Evolutionary conservation across 1,139 yeast species (phyloP).

Genomic region (Geotrichum histeridarum): DNA sequence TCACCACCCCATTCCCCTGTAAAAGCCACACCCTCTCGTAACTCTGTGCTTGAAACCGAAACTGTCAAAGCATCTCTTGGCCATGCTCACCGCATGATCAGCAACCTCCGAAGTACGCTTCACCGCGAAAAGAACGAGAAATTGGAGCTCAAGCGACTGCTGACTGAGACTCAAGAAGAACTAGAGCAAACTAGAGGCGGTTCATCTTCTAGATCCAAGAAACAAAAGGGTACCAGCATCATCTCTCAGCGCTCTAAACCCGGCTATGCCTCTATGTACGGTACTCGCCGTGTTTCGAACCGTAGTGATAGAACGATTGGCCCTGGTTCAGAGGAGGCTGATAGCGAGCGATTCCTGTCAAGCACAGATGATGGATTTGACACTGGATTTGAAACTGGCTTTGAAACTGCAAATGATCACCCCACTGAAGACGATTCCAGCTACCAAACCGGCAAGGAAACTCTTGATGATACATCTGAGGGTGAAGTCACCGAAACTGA

Average conservation of each 20-base stretch:
- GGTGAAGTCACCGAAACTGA: slow-evolving; percentile 23
- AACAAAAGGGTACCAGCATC: slow-evolving; percentile 3
- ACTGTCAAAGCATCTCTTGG: slow-evolving; percentile 60
- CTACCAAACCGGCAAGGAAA: slow-evolving; percentile 34
- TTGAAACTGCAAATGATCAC: slow-evolving; percentile 32
- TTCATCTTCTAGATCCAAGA: slow-evolving; percentile 7
- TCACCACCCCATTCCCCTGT: slow-evolving; percentile 44
- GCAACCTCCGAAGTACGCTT: slow-evolving; percentile 29
- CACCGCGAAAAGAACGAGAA: slow-evolving; percentile 38
- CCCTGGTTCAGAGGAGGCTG: background rate
- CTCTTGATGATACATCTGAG: slow-evolving; percentile 29
- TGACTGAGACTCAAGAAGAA: slow-evolving; percentile 30
- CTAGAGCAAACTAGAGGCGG: slow-evolving; percentile 19
- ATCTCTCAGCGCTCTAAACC: background rate
- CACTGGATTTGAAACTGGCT: background rate
- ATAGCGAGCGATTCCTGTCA: background rate
- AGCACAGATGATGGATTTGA: background rate
- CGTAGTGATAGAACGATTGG: background rate
- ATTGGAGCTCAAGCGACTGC: slow-evolving; percentile 32
- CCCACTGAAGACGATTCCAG: slow-evolving; percentile 34
- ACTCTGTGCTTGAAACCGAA: slow-evolving; percentile 58
- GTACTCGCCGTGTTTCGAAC: background rate
- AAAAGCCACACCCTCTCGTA: slow-evolving; percentile 46
- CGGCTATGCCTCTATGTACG: slow-evolving; percentile 1
- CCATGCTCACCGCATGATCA: slow-evolving; percentile 52